Base-by-base conservation (phyloP, 768 basidiomycete genomes). In the Hortiboletus campestris region DNA sequence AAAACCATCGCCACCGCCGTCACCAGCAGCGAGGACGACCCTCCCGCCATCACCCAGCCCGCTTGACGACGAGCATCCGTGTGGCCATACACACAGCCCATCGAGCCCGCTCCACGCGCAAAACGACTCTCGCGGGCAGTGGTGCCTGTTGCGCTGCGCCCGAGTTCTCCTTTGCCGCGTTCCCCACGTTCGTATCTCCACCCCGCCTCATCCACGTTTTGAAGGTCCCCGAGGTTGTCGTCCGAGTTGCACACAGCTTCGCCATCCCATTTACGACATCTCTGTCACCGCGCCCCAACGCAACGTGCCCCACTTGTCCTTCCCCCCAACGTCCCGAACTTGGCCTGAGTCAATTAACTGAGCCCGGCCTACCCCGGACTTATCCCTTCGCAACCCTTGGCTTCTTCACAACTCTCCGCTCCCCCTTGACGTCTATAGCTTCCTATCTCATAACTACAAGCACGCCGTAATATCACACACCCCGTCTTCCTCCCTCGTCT, bases 281-380 rank as follows among this genome's bases (percentile, higher is more conserved):
- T 16, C 51, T 60, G 56, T 59, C 60, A 46, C 62, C 49, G 55
- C 56, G 62, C 65, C 60, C 48, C 57, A 61, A 22, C 62, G 44
- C 59, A 58, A 56, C 63, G 60, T 65, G 64, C 58, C 36, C 25
- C 45, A 22, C 52, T 45, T 6, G 38, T 64, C 51, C 55, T 56
- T 59, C 46, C 42, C 47, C 47, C 51, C 63, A 44, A 39, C 49
- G 42, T 40, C 53, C 58, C 57, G 49, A 54, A 51, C 65, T 34
- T 47, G 53, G 51, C 43, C 56, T 36, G 35, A 17, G 31, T 66
- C 61, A 45, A 63, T 69, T 56, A 67, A 68, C 55, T 58, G 57
- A 19, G 16, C 57, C 61, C 64, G 67, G 55, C 19, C 53, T 69
- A 68, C 67, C 68, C 68, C 67, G 67, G 67, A 67, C 66, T 69